phyloP scores from a whole-genome alignment of 768 basidiomycete genomes.

The Amylocystis lapponica region DNA sequence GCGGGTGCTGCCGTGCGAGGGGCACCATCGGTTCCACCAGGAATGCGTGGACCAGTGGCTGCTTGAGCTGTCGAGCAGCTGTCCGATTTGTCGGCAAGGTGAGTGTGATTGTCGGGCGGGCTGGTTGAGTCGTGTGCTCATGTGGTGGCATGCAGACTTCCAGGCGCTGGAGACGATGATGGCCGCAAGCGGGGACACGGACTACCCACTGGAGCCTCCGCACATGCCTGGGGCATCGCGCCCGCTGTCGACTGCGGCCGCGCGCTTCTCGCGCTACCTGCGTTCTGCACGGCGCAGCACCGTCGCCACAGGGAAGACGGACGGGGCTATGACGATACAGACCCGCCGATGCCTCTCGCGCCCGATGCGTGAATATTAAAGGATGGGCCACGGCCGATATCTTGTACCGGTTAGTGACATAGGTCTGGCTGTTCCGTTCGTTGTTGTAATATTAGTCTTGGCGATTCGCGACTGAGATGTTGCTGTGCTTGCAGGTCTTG shows the following conservation, averaged over 20 bases:
- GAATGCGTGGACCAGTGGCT: slow-evolving; percentile 92
- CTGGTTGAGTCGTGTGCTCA: no score
- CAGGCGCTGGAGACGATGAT: slow-evolving; percentile 30
- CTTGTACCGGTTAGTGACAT: no score
- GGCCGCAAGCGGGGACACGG: slow-evolving; percentile 12
- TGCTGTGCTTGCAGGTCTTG: no score
- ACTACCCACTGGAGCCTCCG: slow-evolving; percentile 15
- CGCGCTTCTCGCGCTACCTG: slow-evolving; percentile 30
- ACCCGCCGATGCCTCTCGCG: slow-evolving; percentile 17
- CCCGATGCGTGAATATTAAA: slow-evolving; percentile 16
- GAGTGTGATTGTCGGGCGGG: no score
- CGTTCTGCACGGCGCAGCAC: slow-evolving; percentile 24
- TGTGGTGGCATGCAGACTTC: slow-evolving; percentile 26
- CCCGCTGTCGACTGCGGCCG: slow-evolving; percentile 17
- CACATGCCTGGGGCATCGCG: slow-evolving; percentile 9
- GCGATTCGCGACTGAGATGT: no score
- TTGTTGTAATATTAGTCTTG: no score
- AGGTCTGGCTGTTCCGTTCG: no score
- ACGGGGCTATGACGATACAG: slow-evolving; percentile 20
- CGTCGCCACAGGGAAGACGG: slow-evolving; percentile 10
- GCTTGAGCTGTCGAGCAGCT: slow-evolving; percentile 81
- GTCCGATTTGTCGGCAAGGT: slow-evolving; percentile 93
- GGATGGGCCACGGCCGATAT: no score
- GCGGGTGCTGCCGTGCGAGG: slow-evolving; percentile 86
- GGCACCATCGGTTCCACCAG: slow-evolving; percentile 86